Percentiles rank a stretch among this genome's conserved stretches.
phyloP scores from a whole-genome alignment of 2,329 filamentous ascomycete genomes.

The Colletotrichum orchidophilum region DNA sequence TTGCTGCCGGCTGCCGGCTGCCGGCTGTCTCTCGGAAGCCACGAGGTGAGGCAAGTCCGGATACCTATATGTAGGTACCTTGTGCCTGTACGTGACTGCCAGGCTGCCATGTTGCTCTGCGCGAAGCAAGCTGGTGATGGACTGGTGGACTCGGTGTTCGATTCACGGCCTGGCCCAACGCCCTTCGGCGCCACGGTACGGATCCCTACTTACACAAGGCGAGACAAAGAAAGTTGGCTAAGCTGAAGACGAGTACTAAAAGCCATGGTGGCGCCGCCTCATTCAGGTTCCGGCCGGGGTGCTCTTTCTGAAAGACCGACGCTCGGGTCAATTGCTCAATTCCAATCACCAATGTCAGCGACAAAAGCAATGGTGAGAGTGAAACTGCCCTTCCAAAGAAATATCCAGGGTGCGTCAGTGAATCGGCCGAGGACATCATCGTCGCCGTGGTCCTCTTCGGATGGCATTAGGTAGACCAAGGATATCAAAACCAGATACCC shows the following conservation, averaged over 20 bases:
- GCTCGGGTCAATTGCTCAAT: neutral
- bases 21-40: neutral
- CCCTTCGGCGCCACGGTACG: neutral
- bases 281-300: conserved; percentile 18
- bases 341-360: conserved; percentile 13
- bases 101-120: no score
- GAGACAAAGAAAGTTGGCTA: neutral
- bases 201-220: neutral
- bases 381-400: neutral
- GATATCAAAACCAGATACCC: no score
- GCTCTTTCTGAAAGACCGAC: neutral
- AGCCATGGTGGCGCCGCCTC: conserved; percentile 14
- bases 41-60: neutral
- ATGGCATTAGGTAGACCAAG: no score
- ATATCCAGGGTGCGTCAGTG: neutral
- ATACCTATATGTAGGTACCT: neutral
- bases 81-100: no score
- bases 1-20: neutral
- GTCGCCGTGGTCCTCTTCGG: neutral
- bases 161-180: no score
- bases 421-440: neutral
- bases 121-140: neutral
- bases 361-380: conserved; percentile 16
- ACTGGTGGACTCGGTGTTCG: no score
- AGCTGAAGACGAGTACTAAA: neutral